phyloP scores from a whole-genome alignment of 148 eudicot genomes.

The Talinum fruticosum region DNA sequence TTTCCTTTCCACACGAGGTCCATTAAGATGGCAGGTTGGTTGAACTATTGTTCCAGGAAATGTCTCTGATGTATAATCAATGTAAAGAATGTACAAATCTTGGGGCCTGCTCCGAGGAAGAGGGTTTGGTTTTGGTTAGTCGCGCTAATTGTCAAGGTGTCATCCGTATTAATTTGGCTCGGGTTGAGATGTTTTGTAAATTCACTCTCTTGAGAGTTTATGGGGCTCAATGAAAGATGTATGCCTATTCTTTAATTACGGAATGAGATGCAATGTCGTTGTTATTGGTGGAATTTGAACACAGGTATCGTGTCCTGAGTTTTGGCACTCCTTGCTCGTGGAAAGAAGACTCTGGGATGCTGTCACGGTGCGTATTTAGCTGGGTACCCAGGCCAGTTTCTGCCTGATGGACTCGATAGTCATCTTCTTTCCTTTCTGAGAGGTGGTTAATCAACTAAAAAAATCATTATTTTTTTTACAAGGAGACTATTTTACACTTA shows the following conservation, averaged over 20 bases:
- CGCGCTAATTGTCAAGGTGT: not conserved
- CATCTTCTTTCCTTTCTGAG: too few species aligned
- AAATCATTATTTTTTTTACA: too few species aligned
- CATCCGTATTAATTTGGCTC: not conserved
- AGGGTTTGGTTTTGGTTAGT: not conserved
- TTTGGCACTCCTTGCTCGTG: too few species aligned
- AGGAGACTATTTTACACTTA: too few species aligned
- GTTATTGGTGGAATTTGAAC: too few species aligned
- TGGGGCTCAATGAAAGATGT: not conserved
- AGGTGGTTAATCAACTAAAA: too few species aligned
- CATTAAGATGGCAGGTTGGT: not conserved
- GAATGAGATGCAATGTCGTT: not conserved
- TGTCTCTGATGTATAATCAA: not conserved
- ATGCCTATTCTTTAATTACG: not conserved
- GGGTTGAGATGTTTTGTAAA: constrained; percentile 7
- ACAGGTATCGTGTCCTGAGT: too few species aligned
- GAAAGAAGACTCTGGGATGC: too few species aligned
- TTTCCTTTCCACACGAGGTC: not conserved
- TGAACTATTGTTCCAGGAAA: not conserved
- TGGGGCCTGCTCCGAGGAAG: not conserved
- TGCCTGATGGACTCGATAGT: too few species aligned
- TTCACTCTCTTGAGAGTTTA: not conserved
- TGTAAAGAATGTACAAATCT: not conserved
- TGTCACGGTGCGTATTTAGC: too few species aligned
- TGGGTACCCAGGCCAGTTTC: too few species aligned